phyloP scores from a whole-genome alignment of 768 basidiomycete species.

The Mycena olivaceomarginata region DNA sequence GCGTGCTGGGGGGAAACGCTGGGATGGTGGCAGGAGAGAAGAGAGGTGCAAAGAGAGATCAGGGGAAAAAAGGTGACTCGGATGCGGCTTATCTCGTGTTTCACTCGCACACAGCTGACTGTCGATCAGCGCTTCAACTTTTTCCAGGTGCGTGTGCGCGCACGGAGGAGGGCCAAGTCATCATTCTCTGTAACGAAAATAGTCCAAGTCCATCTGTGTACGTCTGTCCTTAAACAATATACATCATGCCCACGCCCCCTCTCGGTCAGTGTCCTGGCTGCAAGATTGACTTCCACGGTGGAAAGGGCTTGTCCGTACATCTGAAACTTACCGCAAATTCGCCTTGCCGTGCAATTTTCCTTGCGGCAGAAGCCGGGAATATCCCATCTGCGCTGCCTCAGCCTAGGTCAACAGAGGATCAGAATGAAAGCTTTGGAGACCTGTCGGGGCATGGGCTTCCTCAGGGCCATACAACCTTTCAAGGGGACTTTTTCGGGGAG shows the following conservation, averaged over 20 bases:
- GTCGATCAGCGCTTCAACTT: not conserved
- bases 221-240: not conserved
- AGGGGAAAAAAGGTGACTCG: not conserved
- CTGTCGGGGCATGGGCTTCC: slow-evolving; percentile 2
- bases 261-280: slow-evolving; percentile 3
- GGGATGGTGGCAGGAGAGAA: not conserved
- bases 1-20: not conserved
- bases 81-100: not conserved
- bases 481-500: slow-evolving; percentile 8
- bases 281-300: not conserved
- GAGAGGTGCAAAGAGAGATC: not conserved
- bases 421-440: not conserved
- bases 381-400: not conserved
- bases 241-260: not conserved
- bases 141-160: not conserved
- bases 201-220: not conserved
- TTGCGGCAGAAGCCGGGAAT: not conserved
- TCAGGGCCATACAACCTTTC: not conserved
- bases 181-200: not conserved
- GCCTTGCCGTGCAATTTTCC: not conserved
- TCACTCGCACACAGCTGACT: not conserved
- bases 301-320: not conserved
- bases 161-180: not conserved
- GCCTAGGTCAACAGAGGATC: not conserved
- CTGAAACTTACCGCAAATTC: not conserved